These are phyloP conservation scores for Entonaema liquescens DNA, from an alignment of 495 filamentous ascomycete genomes.

Conservation along the genomic window DNA sequence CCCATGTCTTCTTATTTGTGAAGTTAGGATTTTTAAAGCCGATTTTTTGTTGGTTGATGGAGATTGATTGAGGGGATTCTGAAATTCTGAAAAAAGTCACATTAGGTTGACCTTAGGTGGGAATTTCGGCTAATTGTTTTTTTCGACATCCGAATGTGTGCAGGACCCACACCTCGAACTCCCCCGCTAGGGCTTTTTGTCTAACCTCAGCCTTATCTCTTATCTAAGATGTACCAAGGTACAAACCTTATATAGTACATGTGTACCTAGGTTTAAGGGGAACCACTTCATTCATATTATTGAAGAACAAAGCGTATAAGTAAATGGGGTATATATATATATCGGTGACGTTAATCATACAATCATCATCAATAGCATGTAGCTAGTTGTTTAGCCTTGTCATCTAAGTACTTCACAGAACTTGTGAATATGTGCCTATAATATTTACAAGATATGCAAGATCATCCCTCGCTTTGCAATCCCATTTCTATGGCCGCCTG, in stretches of 20 bases:
- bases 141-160: conserved; percentile 37
- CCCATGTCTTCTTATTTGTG: conserved; percentile 97
- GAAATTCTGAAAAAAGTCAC: conserved; percentile 16
- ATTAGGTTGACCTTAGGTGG: conserved; percentile 16
- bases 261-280: no score
- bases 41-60: conserved; percentile 45
- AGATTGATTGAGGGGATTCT: conserved; percentile 2
- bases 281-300: not conserved
- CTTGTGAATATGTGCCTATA: not conserved
- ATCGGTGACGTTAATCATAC: not conserved
- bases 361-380: not conserved
- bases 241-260: not conserved
- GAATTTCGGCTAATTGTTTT: conserved; percentile 47
- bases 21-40: conserved; percentile 99
- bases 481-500: conserved; percentile 66
- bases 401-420: not conserved
- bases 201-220: conserved; percentile 1
- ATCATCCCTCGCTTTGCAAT: conserved; percentile 41
- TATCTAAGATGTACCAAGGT: not conserved
- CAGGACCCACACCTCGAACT: conserved; percentile 9
- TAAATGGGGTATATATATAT: conserved; percentile 26
- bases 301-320: no score
- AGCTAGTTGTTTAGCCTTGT: not conserved
- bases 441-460: not conserved
- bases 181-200: conserved; percentile 34